These are phyloP conservation scores for Ocimum tenuiflorum DNA, from an alignment of 257 asterid genomes.

Conservation along the genomic window DNA sequence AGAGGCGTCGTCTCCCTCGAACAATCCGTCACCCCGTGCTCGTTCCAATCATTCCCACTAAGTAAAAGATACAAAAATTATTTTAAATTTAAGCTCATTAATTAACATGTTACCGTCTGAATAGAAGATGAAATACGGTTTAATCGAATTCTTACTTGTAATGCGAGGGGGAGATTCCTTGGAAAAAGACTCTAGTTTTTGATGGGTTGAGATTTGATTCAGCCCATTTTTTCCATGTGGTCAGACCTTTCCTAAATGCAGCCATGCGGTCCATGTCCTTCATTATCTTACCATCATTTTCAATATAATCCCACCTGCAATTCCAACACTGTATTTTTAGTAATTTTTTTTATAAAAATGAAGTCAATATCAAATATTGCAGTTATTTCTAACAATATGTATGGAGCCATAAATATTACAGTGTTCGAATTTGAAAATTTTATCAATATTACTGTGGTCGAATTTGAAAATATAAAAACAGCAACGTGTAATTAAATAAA, in stretches of 20 bases:
- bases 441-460: not conserved
- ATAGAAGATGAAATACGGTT: not conserved
- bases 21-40: conserved; percentile 29
- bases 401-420: no score
- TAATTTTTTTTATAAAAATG: no score
- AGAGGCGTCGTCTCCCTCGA: conserved; percentile 36
- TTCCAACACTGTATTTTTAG: not conserved
- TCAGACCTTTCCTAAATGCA: conserved; percentile 42
- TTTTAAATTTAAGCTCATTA: no score
- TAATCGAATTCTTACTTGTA: conserved; percentile 59
- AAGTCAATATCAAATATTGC: no score
- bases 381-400: no score
- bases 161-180: conserved; percentile 54
- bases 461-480: no score
- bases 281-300: conserved; percentile 26
- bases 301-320: conserved; percentile 54
- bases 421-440: no score
- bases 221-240: conserved; percentile 59
- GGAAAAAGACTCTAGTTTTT: conserved; percentile 55
- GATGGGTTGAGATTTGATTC: conserved; percentile 27
- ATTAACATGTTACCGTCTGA: no score
- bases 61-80: no score
- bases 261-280: conserved; percentile 66
- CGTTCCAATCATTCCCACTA: conserved; percentile 57
- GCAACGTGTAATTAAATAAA: not conserved